Percentiles rank a stretch among this genome's conserved stretches.
phyloP scores from a whole-genome alignment of 345 rosid species.

The Trapa bicornis region DNA sequence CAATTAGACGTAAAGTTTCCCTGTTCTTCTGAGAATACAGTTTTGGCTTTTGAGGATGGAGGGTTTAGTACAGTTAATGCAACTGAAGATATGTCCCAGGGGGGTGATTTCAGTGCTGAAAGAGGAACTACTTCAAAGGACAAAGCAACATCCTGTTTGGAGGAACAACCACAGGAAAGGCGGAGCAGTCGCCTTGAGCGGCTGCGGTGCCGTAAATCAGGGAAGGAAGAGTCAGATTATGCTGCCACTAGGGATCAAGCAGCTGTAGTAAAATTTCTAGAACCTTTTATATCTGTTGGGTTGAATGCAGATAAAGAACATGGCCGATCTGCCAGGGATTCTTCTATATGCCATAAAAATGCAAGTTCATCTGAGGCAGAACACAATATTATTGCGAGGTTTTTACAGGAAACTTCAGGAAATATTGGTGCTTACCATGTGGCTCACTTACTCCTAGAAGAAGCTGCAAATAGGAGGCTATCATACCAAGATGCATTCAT shows the following conservation, averaged over 20 bases:
- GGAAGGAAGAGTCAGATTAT: conserved; percentile 68
- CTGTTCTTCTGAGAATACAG: conserved; percentile 26
- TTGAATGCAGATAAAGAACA: conserved; percentile 21
- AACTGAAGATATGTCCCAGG: conserved; percentile 28
- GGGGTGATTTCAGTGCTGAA: conserved; percentile 33
- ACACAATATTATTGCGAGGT: conserved; percentile 30
- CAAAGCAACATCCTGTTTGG: conserved; percentile 35
- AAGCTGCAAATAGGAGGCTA: conserved; percentile 34
- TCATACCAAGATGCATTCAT: conserved; percentile 33
- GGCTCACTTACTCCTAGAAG: conserved; percentile 80
- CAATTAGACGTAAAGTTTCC: conserved; percentile 41
- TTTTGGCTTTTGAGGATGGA: conserved; percentile 30
- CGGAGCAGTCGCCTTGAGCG: conserved; percentile 94
- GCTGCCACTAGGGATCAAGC: conserved; percentile 46
- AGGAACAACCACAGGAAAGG: conserved; percentile 90
- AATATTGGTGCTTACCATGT: conserved; percentile 85
- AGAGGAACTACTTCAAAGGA: conserved; percentile 36
- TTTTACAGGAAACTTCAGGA: conserved; percentile 53
- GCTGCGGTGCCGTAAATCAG: conserved; percentile 91
- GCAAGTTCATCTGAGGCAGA: conserved; percentile 33
- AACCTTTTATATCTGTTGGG: conserved; percentile 43
- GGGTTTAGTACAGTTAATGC: conserved; percentile 18
- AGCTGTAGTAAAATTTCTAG: conserved; percentile 59
- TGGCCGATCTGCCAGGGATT: conserved; percentile 24
- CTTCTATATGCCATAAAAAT: conserved; percentile 24